These are phyloP conservation scores for Aspergillus hiratsukae DNA, from an alignment of 2,329 filamentous ascomycete species.

Conservation along the genomic window DNA sequence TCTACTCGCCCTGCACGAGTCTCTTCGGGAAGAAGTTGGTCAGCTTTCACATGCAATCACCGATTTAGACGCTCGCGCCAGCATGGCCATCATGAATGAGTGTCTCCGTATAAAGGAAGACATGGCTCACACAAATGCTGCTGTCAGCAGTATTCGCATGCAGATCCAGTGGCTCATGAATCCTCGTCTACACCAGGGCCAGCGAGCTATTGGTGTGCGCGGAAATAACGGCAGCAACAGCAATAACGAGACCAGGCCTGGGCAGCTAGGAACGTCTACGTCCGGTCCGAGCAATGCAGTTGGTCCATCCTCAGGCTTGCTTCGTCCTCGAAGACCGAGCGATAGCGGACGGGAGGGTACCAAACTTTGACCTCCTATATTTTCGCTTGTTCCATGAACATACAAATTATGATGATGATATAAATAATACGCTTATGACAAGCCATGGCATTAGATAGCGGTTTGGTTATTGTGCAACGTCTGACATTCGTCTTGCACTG, in stretches of 20 bases:
- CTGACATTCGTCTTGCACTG: not conserved
- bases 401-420: not conserved
- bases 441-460: not conserved
- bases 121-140: slow-evolving; percentile 57
- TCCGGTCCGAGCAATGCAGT: slow-evolving; percentile 24
- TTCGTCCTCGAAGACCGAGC: slow-evolving; percentile 33
- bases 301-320: slow-evolving; percentile 17
- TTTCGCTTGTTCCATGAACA: not conserved
- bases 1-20: slow-evolving; percentile 58
- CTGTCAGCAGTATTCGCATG: slow-evolving; percentile 55
- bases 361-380: slow-evolving; percentile 21
- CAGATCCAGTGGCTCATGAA: slow-evolving; percentile 62
- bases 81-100: slow-evolving; percentile 61
- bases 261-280: slow-evolving; percentile 16
- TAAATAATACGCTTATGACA: not conserved
- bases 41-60: slow-evolving; percentile 52
- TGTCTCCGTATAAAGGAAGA: slow-evolving; percentile 59
- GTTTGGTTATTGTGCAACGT: not conserved
- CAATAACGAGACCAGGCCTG: slow-evolving; percentile 14
- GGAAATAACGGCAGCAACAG: slow-evolving; percentile 10
- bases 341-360: slow-evolving; percentile 40
- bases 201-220: slow-evolving; percentile 22
- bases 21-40: slow-evolving; percentile 55
- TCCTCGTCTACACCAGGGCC: slow-evolving; percentile 47
- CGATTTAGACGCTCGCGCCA: slow-evolving; percentile 57